Conservation (phyloP, 2,329 filamentous ascomycete species). For the Ascochyta clinopodiicola region DNA sequence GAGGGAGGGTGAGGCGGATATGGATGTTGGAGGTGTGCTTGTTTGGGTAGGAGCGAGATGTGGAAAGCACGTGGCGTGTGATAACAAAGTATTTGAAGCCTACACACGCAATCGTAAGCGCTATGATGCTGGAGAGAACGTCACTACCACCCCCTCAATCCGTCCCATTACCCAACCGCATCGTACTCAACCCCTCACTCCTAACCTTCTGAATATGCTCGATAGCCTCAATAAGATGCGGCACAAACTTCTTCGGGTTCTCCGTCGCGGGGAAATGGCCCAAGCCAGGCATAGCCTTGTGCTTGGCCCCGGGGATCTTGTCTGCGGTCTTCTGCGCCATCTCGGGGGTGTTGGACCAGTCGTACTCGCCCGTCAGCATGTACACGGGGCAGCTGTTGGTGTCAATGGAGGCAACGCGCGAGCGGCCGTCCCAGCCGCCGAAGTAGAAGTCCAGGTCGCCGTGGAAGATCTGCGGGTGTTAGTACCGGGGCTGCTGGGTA, state of each 20-base stretch:
- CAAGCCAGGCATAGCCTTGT: constrained; percentile 54
- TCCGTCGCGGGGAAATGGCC: constrained; percentile 59
- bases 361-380: constrained; percentile 60
- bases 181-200: constrained; percentile 37
- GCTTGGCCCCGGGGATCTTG: constrained; percentile 55
- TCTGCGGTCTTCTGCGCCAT: constrained; percentile 56
- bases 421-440: constrained; percentile 57
- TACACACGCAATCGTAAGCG: too few species aligned
- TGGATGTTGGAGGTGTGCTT: too few species aligned
- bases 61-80: too few species aligned
- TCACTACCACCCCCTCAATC: constrained; percentile 13
- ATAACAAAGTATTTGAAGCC: too few species aligned
- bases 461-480: constrained; percentile 52
- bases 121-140: too few species aligned
- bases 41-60: too few species aligned
- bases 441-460: constrained; percentile 61
- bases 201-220: constrained; percentile 48
- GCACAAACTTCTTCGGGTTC: constrained; percentile 50
- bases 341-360: constrained; percentile 56
- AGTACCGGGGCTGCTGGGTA: neutral
- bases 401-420: constrained; percentile 54
- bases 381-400: constrained; percentile 58
- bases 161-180: constrained; percentile 40
- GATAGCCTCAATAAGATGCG: constrained; percentile 48
- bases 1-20: neutral